Evolutionary conservation across 306 rosid species (phyloP), one percentile per base, ranked within the genome.

Genomic region (Castanea mollissima): DNA sequence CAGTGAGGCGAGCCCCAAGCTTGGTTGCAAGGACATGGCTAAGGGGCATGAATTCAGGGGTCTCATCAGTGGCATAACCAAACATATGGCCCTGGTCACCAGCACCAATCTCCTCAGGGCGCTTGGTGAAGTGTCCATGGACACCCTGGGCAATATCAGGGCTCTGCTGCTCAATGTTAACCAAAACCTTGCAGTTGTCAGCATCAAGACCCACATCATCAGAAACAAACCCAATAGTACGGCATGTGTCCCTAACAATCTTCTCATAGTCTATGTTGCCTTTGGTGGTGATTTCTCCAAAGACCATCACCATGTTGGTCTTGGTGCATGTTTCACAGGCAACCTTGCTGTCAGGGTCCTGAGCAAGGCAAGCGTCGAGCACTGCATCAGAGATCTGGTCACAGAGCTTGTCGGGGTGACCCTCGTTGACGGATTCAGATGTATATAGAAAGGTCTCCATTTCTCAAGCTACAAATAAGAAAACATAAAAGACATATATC

Each of bases 71-170:
- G 77, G 99, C 99, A 87, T 96, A 96, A 12, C 99, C 99, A 87
- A 96, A 96, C 99, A 96, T 96, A 85, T 93, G 99, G 75, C 99
- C 99, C 81, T 96, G 99, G 84, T 96, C 99, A 84, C 99, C 99
- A 59, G 99, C 99, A 77, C 99, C 99, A 59, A 96, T 91, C 84
- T 96, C 99, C 92, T 96, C 99, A 0, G 99, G 99, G 81, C 93
- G 92, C 94, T 93, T 96, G 86, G 99, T 93, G 49, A 96, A 96
- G 92, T 96, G 99, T 27, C 99, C 99, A 5, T 96, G 99, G 74
- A 96, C 99, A 86, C 99, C 99, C 82, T 96, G 99, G 64, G 99
- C 99, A 77, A 96, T 96, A 86, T 96, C 99, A 49, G 99, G 99
- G 81, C 99, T 96, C 89, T 96, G 99, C 81, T 96, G 99, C 91